phyloP scores from a whole-genome alignment of 78 protist genomes.

The Bodo saltans region DNA sequence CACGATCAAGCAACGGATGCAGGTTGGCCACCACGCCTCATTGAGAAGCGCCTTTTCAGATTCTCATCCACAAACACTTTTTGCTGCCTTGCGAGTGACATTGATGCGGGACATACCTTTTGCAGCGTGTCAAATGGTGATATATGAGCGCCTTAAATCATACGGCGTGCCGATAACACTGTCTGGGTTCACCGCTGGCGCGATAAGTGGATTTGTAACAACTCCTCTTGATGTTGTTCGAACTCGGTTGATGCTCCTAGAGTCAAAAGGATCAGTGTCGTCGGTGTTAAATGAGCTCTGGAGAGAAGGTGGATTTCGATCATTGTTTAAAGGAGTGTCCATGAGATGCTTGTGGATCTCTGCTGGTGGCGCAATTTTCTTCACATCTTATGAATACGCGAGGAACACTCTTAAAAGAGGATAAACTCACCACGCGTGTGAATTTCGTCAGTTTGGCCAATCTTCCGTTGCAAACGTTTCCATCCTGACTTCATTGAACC shows the following conservation, averaged over 20 bases:
- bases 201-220: conserved; percentile 42
- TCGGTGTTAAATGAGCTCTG: too few species aligned
- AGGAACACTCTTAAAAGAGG: too few species aligned
- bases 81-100: conserved; percentile 21
- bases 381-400: too few species aligned
- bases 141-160: conserved; percentile 48
- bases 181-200: conserved; percentile 59
- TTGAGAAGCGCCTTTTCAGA: not conserved
- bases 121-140: conserved; percentile 49
- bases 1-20: conserved; percentile 51
- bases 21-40: conserved; percentile 13
- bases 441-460: too few species aligned
- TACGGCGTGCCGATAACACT: conserved; percentile 26
- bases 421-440: too few species aligned
- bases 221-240: conserved; percentile 69
- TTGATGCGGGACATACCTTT: conserved; percentile 59
- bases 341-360: too few species aligned
- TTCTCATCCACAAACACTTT: conserved; percentile 15
- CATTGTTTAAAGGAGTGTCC: too few species aligned
- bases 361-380: too few species aligned
- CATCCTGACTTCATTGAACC: too few species aligned
- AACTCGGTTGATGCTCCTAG: conserved; percentile 70
- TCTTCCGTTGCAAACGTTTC: too few species aligned
- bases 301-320: too few species aligned
- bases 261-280: too few species aligned